Base-by-base conservation (phyloP, 306 rosid genomes). In the Elaeagnus macrophylla region DNA sequence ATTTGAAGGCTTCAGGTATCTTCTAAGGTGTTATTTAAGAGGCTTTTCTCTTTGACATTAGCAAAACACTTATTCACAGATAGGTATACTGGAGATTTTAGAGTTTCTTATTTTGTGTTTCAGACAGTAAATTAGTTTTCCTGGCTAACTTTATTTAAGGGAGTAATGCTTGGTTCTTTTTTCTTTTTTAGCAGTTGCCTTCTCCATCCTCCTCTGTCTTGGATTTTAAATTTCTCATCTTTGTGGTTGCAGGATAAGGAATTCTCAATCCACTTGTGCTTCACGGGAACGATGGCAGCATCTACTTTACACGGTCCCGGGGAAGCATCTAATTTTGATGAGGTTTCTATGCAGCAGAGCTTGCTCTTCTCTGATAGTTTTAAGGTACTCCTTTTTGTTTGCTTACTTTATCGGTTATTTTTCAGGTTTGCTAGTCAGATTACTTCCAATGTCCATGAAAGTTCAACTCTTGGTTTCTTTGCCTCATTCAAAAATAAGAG, bases 321-420 rank as follows among this genome's bases (percentile, higher is more conserved):
- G 38, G 82, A 80, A 65, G 74, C 83, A 56, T 87, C 95, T 17
- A 84, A 88, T 71, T 84, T 78, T 51, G 99, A 93, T 61, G 99
- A 93, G 88, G 82, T 79, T 79, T 87, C 83, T 60, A 93, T 93
- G 99, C 83, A 84, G 51, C 99, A 88, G 57, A 82, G 99, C 75
- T 64, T 93, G 83, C 75, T 93, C 48, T 93, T 93, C 71, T 83
- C 94, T 68, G 96, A 93, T 69, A 80, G 99, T 76, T 85, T 93
- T 18, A 85, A 72, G 94, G 99, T 87, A 78, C 46, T 32, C 48
- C 15, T 62, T 32, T 25, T 47, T 71, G 18, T 50, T 10, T 1
- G 40, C 8, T 7, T 18, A 15, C 19, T 62, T 16, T 20, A 8
- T 57, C 5, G 10, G 16, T 40, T 39, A 8, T 32, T 43, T 9